These are phyloP conservation scores for Psidium friedrichsthalianum DNA, from an alignment of 345 rosid species.

Conservation along the genomic window DNA sequence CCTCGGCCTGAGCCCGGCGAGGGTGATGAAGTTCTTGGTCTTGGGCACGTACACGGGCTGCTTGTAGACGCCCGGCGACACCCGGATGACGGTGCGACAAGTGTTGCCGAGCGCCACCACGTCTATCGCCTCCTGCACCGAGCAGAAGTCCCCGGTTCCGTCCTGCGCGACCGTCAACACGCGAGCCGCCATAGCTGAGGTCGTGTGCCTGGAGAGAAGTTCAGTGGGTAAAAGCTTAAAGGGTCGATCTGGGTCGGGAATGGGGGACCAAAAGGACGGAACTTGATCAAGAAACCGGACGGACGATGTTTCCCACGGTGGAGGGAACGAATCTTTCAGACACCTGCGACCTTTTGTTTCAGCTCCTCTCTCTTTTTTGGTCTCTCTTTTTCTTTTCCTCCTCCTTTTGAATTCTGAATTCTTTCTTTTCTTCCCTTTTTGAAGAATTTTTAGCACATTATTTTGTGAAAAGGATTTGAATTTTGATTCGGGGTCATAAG, in stretches of 20 bases:
- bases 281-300: not conserved
- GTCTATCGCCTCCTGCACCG: conserved; percentile 85
- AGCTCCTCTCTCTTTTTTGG: no score
- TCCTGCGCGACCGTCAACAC: conserved; percentile 68
- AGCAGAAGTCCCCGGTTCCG: conserved; percentile 53
- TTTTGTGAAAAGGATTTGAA: not conserved
- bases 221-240: not conserved
- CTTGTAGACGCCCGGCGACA: conserved; percentile 64
- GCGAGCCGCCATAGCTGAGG: conserved; percentile 32
- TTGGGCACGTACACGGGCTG: conserved; percentile 88
- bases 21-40: conserved; percentile 81
- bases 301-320: not conserved
- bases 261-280: not conserved
- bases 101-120: conserved; percentile 68
- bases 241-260: not conserved
- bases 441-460: not conserved
- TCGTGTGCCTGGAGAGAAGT: not conserved
- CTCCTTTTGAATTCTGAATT: not conserved
- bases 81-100: conserved; percentile 56
- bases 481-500: not conserved
- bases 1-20: conserved; percentile 67
- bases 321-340: not conserved
- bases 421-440: not conserved
- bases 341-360: no score
- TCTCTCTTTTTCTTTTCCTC: not conserved